A percentile compares a stretch with the other conserved stretches of the same genome.
phyloP scores from a whole-genome alignment of 31 red algal genomes.

The Porphyra umbilicalis region DNA sequence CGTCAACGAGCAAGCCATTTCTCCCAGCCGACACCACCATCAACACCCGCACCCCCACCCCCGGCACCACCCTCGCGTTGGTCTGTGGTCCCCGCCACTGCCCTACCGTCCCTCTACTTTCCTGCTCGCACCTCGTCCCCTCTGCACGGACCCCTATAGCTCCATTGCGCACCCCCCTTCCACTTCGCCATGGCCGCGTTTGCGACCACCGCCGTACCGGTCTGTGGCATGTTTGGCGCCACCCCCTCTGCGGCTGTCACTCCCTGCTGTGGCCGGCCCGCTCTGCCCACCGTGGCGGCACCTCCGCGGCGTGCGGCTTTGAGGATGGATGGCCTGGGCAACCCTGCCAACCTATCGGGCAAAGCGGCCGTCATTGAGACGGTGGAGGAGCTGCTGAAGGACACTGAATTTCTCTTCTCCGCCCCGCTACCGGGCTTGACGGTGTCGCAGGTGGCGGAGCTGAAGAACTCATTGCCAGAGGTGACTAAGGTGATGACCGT shows the following conservation, averaged over 20 bases:
- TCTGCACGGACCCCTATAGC: too few species aligned
- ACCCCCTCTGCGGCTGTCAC: background rate
- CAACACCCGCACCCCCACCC: background rate
- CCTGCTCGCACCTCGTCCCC: background rate
- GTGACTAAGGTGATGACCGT: slow-evolving; percentile 24
- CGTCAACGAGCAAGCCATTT: too few species aligned
- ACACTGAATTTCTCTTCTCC: slow-evolving; percentile 45
- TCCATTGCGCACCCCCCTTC: background rate
- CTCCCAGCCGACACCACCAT: background rate
- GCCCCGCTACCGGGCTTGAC: slow-evolving; percentile 43
- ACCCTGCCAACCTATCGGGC: slow-evolving; percentile 10
- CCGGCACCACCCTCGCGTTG: background rate
- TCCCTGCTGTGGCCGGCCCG: background rate
- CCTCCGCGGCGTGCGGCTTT: background rate
- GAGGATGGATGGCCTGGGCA: background rate
- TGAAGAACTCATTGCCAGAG: slow-evolving; percentile 37
- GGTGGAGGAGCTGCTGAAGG: slow-evolving; percentile 31
- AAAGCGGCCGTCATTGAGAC: slow-evolving; percentile 26
- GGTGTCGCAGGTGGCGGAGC: slow-evolving; percentile 32
- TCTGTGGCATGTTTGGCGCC: background rate
- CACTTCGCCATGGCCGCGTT: background rate
- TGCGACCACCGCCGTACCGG: background rate
- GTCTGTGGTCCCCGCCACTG: background rate
- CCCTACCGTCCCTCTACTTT: background rate
- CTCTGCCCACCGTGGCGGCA: background rate